Conservation (phyloP, 805 yeast species). For the Starmerella riodocensis region DNA sequence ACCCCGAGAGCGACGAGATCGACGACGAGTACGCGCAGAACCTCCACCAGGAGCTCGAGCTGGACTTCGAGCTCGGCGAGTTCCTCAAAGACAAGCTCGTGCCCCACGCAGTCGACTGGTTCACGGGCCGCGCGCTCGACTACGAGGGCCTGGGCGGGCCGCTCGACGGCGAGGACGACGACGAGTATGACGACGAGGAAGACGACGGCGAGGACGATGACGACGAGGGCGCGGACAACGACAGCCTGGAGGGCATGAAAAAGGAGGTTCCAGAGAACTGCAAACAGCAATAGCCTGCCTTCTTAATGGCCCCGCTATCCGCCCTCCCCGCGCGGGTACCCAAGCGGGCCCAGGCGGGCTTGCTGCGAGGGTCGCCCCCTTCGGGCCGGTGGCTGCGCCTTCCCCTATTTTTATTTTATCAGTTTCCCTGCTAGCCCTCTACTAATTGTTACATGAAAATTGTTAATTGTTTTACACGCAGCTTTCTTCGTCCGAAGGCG, state of each 20-base stretch:
- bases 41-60: conserved; percentile 69
- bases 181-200: conserved; percentile 48
- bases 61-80: conserved; percentile 93
- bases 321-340: too few species aligned
- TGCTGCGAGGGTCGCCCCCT: too few species aligned
- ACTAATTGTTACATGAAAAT: too few species aligned
- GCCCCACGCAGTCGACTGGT: conserved; percentile 97
- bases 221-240: conserved; percentile 29
- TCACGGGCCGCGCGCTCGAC: conserved; percentile 90
- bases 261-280: conserved; percentile 48
- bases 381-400: too few species aligned
- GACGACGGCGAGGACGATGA: conserved; percentile 41
- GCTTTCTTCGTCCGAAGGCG: too few species aligned
- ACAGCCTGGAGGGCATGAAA: conserved; percentile 19
- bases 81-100: conserved; percentile 88
- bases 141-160: conserved; percentile 47
- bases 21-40: conserved; percentile 54
- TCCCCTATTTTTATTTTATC: too few species aligned
- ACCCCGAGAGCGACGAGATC: conserved; percentile 40
- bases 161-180: conserved; percentile 51
- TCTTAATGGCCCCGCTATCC: too few species aligned
- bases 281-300: conserved; percentile 33
- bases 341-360: too few species aligned
- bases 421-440: too few species aligned
- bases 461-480: too few species aligned